Conservation (phyloP, 2,329 filamentous ascomycete genomes). For the Chaetomiaceae sp. region DNA sequence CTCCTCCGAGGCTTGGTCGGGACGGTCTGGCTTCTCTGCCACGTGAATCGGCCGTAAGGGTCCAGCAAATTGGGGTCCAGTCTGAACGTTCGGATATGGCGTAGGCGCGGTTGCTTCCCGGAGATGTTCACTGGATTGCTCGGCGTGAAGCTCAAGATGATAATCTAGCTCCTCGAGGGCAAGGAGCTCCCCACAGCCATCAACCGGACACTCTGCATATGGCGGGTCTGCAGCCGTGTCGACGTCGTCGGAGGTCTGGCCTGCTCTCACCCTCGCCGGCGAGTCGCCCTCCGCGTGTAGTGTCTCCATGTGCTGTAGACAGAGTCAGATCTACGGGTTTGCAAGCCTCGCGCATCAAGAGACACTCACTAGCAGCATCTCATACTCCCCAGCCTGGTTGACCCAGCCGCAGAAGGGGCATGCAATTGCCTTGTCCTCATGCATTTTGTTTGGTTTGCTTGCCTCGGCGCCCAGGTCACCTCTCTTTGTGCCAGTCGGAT, state of each 20-base stretch:
- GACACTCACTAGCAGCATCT: constrained; percentile 31
- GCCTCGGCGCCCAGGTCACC: background rate
- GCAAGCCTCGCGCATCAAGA: background rate
- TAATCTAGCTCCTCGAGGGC: constrained; percentile 45
- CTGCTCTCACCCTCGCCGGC: constrained; percentile 22
- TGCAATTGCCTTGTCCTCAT: constrained; percentile 5
- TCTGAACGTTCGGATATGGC: background rate
- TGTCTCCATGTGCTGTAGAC: constrained; percentile 27
- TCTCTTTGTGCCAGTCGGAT: background rate
- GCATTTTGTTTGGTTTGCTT: constrained; percentile 8
- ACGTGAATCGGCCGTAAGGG: constrained; percentile 16
- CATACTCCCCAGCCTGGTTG: constrained; percentile 28
- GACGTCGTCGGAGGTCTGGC: constrained; percentile 13
- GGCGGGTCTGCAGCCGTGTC: constrained; percentile 28
- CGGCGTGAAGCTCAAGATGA: constrained; percentile 54
- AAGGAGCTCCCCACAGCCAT: constrained; percentile 55
- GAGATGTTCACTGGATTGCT: constrained; percentile 38
- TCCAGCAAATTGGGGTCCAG: background rate
- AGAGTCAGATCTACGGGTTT: background rate
- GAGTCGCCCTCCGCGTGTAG: constrained; percentile 25
- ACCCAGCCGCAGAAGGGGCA: constrained; percentile 36
- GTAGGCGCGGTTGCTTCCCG: background rate
- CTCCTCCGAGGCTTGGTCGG: constrained; percentile 4
- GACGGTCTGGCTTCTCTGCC: constrained; percentile 13
- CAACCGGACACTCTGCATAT: constrained; percentile 48